A percentile compares a stretch with the other conserved stretches of the same genome.
phyloP scores from a whole-genome alignment of 1,284 basidiomycete species.

The Tylopilus sp. region DNA sequence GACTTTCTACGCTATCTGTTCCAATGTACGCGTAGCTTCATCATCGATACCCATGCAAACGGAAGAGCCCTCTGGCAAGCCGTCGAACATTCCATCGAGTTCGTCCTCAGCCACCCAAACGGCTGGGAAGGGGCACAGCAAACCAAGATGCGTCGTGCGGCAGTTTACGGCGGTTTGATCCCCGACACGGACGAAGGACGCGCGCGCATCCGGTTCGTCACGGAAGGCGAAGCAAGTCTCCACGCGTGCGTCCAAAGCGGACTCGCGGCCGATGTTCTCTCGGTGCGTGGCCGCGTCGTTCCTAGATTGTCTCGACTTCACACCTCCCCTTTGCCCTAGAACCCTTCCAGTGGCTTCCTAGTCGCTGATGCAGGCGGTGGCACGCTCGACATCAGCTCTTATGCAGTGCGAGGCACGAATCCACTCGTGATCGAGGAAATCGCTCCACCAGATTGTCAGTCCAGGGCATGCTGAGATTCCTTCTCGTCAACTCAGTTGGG shows the following conservation, averaged over 20 bases:
- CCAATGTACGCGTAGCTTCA: constrained; percentile 65
- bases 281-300: constrained; percentile 40
- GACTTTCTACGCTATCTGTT: constrained; percentile 75
- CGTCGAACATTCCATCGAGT: constrained; percentile 58
- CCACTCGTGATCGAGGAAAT: constrained; percentile 77
- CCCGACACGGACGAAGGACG: constrained; percentile 68
- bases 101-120: constrained; percentile 74
- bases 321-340: constrained; percentile 37
- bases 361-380: constrained; percentile 78
- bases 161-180: constrained; percentile 62
- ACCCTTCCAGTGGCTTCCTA: constrained; percentile 67
- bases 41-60: constrained; percentile 71
- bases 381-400: constrained; percentile 74
- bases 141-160: constrained; percentile 67
- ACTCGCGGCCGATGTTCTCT: constrained; percentile 68
- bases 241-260: constrained; percentile 74
- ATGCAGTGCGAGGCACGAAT: constrained; percentile 60
- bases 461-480: neutral
- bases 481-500: constrained; percentile 5
- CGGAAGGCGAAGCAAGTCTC: constrained; percentile 76
- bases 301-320: neutral
- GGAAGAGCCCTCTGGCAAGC: constrained; percentile 60
- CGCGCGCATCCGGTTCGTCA: constrained; percentile 70
- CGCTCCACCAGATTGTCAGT: constrained; percentile 71
- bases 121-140: constrained; percentile 82